Conservation (phyloP, 805 yeast species). For the Myxozyma vanderwaltii region DNA sequence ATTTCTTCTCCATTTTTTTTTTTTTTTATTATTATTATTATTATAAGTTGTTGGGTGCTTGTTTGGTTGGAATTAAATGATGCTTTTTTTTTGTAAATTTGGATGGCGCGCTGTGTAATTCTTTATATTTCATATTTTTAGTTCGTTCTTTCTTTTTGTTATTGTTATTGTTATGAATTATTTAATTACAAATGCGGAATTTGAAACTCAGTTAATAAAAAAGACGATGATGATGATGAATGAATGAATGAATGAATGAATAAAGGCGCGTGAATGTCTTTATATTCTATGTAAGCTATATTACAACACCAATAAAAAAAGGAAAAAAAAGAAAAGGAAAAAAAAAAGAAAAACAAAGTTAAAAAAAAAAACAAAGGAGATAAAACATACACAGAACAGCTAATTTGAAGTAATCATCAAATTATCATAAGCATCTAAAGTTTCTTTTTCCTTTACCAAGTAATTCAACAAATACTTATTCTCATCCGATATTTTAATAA, state of each 20-base stretch:
- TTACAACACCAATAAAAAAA: not conserved
- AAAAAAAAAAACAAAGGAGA: not conserved
- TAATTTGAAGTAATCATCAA: not conserved
- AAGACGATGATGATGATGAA: not conserved
- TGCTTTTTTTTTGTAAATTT: no score
- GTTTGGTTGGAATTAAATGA: no score
- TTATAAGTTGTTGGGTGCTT: no score
- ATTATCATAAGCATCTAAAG: conserved; percentile 1
- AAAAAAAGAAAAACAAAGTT: not conserved
- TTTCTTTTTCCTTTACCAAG: conserved; percentile 7
- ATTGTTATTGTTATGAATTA: no score
- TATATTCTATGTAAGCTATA: not conserved
- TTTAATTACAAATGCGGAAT: no score
- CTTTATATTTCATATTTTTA: no score
- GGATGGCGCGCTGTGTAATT: no score
- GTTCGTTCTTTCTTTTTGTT: no score
- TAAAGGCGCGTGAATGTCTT: not conserved
- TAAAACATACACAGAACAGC: not conserved
- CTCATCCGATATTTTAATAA: conserved; percentile 27
- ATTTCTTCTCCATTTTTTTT: no score
- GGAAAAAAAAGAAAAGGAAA: no score
- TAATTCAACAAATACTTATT: conserved; percentile 23
- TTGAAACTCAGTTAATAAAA: not conserved
- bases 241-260: not conserved
- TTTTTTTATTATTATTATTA: no score